phyloP scores from a whole-genome alignment of 2,329 filamentous ascomycete genomes.

The Alternaria sp. region DNA sequence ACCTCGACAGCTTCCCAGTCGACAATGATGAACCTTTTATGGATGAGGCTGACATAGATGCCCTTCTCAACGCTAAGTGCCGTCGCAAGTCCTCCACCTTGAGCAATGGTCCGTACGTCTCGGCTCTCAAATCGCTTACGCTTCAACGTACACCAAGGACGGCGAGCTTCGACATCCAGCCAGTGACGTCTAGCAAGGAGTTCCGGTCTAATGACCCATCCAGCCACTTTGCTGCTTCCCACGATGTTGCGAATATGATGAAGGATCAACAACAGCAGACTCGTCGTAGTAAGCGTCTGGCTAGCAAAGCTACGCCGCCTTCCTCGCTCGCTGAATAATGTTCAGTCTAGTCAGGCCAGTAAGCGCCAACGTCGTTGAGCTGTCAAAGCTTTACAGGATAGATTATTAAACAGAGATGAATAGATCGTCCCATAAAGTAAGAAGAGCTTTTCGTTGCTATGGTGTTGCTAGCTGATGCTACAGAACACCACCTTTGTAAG shows the following conservation, averaged over 20 bases:
- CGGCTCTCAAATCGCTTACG: conserved; percentile 11
- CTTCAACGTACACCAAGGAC: conserved; percentile 2
- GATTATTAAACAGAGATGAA: too few species aligned
- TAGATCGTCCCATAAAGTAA: too few species aligned
- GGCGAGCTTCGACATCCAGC: conserved; percentile 28
- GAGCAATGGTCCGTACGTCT: conserved; percentile 10
- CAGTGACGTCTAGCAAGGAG: conserved; percentile 26
- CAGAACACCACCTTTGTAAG: too few species aligned
- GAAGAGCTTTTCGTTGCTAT: too few species aligned
- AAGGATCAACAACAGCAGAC: not conserved
- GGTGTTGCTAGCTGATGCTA: too few species aligned
- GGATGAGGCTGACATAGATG: conserved; percentile 4
- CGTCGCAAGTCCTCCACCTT: conserved; percentile 23
- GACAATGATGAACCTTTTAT: not conserved
- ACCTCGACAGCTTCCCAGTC: not conserved
- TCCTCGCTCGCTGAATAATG: not conserved
- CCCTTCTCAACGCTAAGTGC: not conserved
- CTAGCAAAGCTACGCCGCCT: not conserved
- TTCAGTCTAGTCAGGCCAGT: not conserved
- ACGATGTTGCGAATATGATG: not conserved
- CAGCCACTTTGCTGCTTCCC: conserved; percentile 5
- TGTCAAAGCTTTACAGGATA: too few species aligned
- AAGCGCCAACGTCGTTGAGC: too few species aligned
- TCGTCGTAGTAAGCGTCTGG: conserved; percentile 6
- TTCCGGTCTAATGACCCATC: conserved; percentile 29